These are phyloP conservation scores for Tremellales sp. DNA, from an alignment of 1,284 basidiomycete genomes.

Conservation along the genomic window DNA sequence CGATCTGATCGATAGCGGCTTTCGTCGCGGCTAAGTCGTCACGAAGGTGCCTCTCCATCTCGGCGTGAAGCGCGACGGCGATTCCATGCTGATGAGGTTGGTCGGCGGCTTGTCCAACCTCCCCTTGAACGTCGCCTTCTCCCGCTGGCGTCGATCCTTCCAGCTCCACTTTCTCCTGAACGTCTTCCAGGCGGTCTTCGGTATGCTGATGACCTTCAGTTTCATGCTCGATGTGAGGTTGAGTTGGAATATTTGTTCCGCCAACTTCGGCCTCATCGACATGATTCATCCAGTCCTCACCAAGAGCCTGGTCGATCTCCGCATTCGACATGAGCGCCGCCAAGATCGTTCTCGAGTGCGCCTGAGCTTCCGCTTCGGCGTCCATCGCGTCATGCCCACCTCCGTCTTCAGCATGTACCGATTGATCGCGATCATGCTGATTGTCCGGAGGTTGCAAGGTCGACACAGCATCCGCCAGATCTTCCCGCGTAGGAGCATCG, in stretches of 20 bases:
- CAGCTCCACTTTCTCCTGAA: neutral
- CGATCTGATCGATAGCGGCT: conserved; percentile 25
- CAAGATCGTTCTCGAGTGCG: conserved; percentile 36
- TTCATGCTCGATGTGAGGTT: neutral
- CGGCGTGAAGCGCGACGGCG: conserved; percentile 35
- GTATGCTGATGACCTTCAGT: neutral
- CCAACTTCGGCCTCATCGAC: neutral
- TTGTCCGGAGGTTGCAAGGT: neutral
- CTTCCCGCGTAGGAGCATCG: no score
- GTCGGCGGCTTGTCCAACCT: no score
- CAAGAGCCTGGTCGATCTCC: conserved; percentile 16
- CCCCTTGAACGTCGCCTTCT: no score
- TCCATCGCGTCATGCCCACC: neutral
- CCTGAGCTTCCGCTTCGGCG: conserved; percentile 20
- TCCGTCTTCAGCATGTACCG: neutral
- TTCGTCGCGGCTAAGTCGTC: conserved; percentile 36
- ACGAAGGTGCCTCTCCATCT: conserved; percentile 36
- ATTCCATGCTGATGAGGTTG: neutral
- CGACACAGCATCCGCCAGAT: neutral
- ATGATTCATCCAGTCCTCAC: conserved; percentile 31
- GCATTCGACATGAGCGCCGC: conserved; percentile 33
- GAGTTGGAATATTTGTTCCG: neutral
- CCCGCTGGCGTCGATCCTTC: neutral
- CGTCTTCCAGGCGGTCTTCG: neutral
- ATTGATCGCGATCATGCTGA: neutral